Evolutionary conservation across 495 filamentous ascomycete species (phyloP).

Genomic region (Penicillium antarcticum): DNA sequence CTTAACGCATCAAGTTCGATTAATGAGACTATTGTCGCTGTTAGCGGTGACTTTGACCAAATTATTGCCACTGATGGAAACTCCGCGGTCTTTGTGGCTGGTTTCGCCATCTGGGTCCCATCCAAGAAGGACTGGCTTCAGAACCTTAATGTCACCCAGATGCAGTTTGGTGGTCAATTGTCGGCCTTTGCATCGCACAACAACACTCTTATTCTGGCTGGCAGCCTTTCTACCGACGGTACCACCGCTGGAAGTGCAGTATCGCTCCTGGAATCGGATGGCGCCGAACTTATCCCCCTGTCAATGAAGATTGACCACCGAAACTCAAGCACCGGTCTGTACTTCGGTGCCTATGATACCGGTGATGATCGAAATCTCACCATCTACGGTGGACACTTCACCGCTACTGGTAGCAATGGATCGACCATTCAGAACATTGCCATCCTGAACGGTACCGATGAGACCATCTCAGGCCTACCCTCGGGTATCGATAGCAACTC

Average conservation of each 20-base stretch:
- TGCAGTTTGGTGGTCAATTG: slow-evolving; percentile 67
- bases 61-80: slow-evolving; percentile 64
- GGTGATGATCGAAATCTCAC: slow-evolving; percentile 71
- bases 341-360: slow-evolving; percentile 73
- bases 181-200: slow-evolving; percentile 63
- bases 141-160: slow-evolving; percentile 65
- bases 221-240: slow-evolving; percentile 69
- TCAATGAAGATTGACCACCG: slow-evolving; percentile 61
- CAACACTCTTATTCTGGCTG: slow-evolving; percentile 67
- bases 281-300: slow-evolving; percentile 50
- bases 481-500: slow-evolving; percentile 66
- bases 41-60: slow-evolving; percentile 78
- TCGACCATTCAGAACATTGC: slow-evolving; percentile 73
- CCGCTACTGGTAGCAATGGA: slow-evolving; percentile 63
- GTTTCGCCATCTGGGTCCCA: slow-evolving; percentile 94
- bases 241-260: slow-evolving; percentile 67
- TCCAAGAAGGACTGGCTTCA: slow-evolving; percentile 84
- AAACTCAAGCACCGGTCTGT: slow-evolving; percentile 58
- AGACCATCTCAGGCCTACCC: slow-evolving; percentile 67
- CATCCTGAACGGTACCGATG: slow-evolving; percentile 62
- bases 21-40: slow-evolving; percentile 68
- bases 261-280: slow-evolving; percentile 50
- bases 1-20: slow-evolving; percentile 72
- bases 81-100: slow-evolving; percentile 55
- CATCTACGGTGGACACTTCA: slow-evolving; percentile 85